Percentiles rank a stretch among this genome's conserved stretches.
Evolutionary conservation across 176 grass and related monocot genomes (phyloP).

Genomic region (Oryza brachyantha): DNA sequence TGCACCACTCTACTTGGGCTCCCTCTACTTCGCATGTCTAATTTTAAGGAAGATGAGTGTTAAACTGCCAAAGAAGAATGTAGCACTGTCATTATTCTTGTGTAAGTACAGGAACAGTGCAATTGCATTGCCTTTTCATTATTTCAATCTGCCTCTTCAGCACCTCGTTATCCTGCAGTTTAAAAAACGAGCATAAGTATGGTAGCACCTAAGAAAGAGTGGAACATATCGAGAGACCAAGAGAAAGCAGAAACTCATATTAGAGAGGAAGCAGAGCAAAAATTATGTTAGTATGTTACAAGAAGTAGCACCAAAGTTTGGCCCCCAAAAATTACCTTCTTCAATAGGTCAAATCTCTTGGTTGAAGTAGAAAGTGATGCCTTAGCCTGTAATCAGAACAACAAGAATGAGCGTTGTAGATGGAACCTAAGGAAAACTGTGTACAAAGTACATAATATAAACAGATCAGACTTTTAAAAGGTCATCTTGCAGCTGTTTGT

Average conservation of each 20-base stretch:
- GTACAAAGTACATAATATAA: neutral
- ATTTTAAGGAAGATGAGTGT: neutral
- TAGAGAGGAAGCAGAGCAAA: neutral
- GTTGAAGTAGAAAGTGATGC: constrained; percentile 43
- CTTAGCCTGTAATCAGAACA: constrained; percentile 52
- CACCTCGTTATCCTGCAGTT: constrained; percentile 48
- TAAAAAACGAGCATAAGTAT: neutral
- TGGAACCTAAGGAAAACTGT: neutral
- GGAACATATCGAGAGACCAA: neutral
- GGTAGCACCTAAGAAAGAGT: neutral
- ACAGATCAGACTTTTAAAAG: constrained; percentile 53
- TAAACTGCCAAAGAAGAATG: constrained; percentile 8
- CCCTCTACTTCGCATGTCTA: neutral
- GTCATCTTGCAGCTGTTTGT: constrained; percentile 60
- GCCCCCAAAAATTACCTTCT: constrained; percentile 53
- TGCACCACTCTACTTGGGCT: neutral
- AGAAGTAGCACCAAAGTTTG: neutral
- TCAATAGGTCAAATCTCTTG: constrained; percentile 41
- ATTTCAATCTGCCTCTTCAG: constrained; percentile 58
- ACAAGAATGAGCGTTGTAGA: neutral
- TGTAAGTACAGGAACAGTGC: constrained; percentile 20
- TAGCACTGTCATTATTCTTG: neutral
- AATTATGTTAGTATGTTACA: neutral
- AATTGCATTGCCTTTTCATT: constrained; percentile 44
- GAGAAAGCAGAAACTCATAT: neutral